Evolutionary conservation across 2,329 filamentous ascomycete genomes (phyloP).

Genomic region (Fusarium sp.): DNA sequence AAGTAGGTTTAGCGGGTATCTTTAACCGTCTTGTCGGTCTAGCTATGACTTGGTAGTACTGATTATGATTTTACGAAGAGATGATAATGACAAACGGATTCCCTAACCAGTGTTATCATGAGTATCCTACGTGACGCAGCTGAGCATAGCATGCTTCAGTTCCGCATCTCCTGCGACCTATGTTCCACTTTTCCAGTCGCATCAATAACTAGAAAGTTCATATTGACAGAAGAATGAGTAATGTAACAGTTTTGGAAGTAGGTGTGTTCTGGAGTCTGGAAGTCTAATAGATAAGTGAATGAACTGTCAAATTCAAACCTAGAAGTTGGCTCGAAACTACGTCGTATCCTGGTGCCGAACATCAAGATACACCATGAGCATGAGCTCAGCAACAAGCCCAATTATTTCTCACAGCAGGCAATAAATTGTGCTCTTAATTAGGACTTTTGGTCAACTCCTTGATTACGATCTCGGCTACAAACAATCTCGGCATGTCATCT

Average conservation of each 20-base stretch:
- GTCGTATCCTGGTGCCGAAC: not conserved
- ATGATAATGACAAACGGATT: not conserved
- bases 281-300: not conserved
- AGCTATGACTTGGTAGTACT: not conserved
- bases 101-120: not conserved
- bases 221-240: not conserved
- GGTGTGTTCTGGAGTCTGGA: not conserved
- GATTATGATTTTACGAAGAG: not conserved
- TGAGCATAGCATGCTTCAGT: not conserved
- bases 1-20: not conserved
- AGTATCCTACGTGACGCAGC: not conserved
- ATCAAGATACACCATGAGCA: not conserved
- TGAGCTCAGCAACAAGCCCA: not conserved
- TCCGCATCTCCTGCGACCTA: not conserved
- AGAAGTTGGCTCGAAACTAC: not conserved
- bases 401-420: not conserved
- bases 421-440: not conserved
- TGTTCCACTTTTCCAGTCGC: not conserved
- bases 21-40: not conserved
- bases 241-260: not conserved
- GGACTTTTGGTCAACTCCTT: not conserved
- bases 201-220: not conserved
- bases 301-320: not conserved
- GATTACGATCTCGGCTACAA: not conserved
- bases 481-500: not conserved